Evolutionary conservation across 257 asterid species (phyloP), one percentile per base, ranked within the genome.

Genomic region (Oldenlandia corymbosa): DNA sequence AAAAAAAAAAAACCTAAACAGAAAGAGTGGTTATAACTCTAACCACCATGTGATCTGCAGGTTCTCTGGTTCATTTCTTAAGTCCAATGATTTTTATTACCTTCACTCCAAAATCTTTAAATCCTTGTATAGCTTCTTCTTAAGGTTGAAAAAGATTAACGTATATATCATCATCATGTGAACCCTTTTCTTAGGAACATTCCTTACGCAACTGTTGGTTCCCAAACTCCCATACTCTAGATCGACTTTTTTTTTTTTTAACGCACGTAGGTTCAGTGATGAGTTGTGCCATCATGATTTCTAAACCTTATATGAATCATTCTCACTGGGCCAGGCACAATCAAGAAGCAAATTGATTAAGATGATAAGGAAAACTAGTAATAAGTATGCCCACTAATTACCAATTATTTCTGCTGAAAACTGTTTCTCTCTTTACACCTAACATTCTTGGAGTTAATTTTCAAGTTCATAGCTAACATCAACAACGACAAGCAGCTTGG

Each of bases 81-180:
- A 32, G 20, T 11, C 31, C 11, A 34, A 45, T 6, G 36, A 16
- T 50, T 3, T 34, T 47, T 32, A 10, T 30, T 8, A n/a, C 61
- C n/a, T n/a, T n/a, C n/a, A n/a, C 61, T 56, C 32, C 17, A 31
- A 23, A 32, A 18, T 9, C 28, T 1, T n/a, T 5, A 7, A 31
- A n/a, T 57, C 27, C 62, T 57, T 1, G 17, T 31, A 9, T n/a
- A 0, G 18, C 1, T 20, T 37, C 66, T 68, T 59, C 42, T 20
- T 49, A 58, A 59, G 72, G 72, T 67, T 59, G 67, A n/a, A 68
- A 68, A 68, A 48, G 62, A 57, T 34, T 10, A 32, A 68, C 58
- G 53, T n/a, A n/a, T n/a, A n/a, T n/a, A n/a, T n/a, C n/a, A n/a
- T 8, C 28, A 58, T 57, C 52, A 37, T 47, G 18, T 17, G 32